Conservation (phyloP, 108 stramenopile species). For the Skeletonema marinoi region DNA sequence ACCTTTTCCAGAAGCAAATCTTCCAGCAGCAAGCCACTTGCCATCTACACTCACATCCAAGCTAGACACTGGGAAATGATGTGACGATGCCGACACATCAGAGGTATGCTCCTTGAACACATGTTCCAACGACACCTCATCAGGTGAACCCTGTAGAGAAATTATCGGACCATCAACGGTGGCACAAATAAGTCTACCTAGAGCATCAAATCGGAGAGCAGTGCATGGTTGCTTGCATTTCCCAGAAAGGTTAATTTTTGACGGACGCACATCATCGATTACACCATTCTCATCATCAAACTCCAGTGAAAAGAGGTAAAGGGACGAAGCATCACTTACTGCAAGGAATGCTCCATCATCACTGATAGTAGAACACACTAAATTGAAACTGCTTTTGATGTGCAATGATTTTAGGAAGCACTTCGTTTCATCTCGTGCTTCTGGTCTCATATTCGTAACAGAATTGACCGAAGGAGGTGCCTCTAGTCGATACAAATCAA, state of each 20-base stretch:
- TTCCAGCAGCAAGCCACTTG: conserved; percentile 62
- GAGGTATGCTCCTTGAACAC: conserved; percentile 36
- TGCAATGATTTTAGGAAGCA: conserved; percentile 61
- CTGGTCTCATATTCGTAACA: conserved; percentile 20
- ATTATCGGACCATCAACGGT: conserved; percentile 41
- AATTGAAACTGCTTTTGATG: conserved; percentile 59
- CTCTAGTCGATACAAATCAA: conserved; percentile 68
- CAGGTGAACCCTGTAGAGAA: conserved; percentile 28
- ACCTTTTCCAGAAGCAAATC: conserved; percentile 45
- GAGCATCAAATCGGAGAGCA: conserved; percentile 40
- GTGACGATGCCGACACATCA: conserved; percentile 13
- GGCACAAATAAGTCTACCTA: conserved; percentile 47
- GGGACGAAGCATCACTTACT: conserved; percentile 47
- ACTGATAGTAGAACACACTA: conserved; percentile 56
- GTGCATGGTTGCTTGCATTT: conserved; percentile 33
- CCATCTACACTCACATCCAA: conserved; percentile 55
- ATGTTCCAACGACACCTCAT: conserved; percentile 29
- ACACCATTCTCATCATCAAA: conserved; percentile 33
- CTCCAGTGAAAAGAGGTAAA: conserved; percentile 54
- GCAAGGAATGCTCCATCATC: conserved; percentile 62
- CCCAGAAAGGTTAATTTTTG: conserved; percentile 33
- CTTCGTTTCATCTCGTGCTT: conserved; percentile 51
- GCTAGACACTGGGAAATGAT: conserved; percentile 33
- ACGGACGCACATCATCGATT: conserved; percentile 35
- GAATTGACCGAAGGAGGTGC: conserved; percentile 1